Conservation (phyloP, 2,329 filamentous ascomycete genomes). For the Ceratocystis cacaofunesta region DNA sequence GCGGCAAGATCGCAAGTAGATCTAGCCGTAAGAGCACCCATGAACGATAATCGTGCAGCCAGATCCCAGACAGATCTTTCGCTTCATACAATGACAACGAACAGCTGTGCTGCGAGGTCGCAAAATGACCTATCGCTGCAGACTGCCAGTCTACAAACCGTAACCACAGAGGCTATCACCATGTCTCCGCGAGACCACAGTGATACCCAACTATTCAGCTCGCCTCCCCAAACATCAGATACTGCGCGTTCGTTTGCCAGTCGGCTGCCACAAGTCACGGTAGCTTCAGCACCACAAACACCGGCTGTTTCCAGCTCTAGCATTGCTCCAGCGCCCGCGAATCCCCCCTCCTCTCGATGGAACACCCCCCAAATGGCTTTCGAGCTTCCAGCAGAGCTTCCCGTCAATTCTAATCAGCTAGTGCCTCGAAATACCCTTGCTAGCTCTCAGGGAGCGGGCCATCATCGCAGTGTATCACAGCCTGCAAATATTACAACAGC, state of each 20-base stretch:
- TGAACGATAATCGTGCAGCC: neutral
- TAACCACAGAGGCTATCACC: neutral
- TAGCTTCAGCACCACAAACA: slow-evolving; percentile 2
- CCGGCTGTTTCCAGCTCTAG: neutral
- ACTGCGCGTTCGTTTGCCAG: slow-evolving; percentile 9
- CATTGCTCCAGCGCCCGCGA: neutral
- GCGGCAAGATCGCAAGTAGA: slow-evolving; percentile 53
- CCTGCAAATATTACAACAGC: neutral
- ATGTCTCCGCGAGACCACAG: neutral
- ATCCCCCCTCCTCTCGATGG: neutral
- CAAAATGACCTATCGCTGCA: neutral
- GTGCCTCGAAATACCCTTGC: neutral
- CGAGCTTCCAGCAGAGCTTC: neutral
- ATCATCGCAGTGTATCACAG: slow-evolving; percentile 8
- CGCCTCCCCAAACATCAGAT: neutral
- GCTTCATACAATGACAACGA: neutral
- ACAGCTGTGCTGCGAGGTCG: neutral
- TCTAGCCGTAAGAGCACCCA: slow-evolving; percentile 29
- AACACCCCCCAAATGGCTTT: neutral
- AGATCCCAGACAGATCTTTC: neutral
- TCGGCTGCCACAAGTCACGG: slow-evolving; percentile 9
- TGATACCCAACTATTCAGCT: neutral
- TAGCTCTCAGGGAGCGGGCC: neutral
- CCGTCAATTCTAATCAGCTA: neutral
- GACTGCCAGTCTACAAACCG: neutral